Base-by-base conservation (phyloP, 345 rosid species). In the Salix purpurea region DNA sequence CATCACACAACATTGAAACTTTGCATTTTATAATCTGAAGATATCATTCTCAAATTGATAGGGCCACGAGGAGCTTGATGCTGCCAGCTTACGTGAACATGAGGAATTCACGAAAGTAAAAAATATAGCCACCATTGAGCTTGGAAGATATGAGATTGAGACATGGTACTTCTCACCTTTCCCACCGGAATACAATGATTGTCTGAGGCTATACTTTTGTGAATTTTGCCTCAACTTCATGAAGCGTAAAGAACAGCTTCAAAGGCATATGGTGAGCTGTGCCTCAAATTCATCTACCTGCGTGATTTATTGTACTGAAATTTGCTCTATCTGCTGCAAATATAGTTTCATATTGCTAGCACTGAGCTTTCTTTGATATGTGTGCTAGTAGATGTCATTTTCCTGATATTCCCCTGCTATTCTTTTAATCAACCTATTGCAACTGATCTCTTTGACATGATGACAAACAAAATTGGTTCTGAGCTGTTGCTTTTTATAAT, bases 11-110 rank as follows among this genome's bases (percentile, higher is more conserved):
- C 9, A 30, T 23, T 12, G 15, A 48, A 6, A 6, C 73, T 30
- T 24, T 36, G 3, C 36, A 46, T 37, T 34, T 21, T 64, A 12
- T 61, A 24, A 81, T 54, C 56, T 67, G 58, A 30, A 9, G 40
- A 18, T 70, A 26, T 56, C 50, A 16, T 82, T 77, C 32, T 24
- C 30, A 42, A 75, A 67, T 85, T 3, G 65, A 4, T 67, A 92
- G 98, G 99, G 99, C 65, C 99, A 96, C 71, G 99, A 96, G 84
- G 99, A 96, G 88, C 95, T 94, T 77, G 99, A 96, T 86, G 99
- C 99, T 73, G 99, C 99, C 65, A 96, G 99, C 79, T 87, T 96
- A 83, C 97, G 98, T 70, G 99, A 96, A 73, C 99, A 96, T 67
- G 99, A 96, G 84, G 99, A 96, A 76, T 96, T 96, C 78, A 96